phyloP scores from a whole-genome alignment of 208 protist species.

The Trypanosoma platydactyli region DNA sequence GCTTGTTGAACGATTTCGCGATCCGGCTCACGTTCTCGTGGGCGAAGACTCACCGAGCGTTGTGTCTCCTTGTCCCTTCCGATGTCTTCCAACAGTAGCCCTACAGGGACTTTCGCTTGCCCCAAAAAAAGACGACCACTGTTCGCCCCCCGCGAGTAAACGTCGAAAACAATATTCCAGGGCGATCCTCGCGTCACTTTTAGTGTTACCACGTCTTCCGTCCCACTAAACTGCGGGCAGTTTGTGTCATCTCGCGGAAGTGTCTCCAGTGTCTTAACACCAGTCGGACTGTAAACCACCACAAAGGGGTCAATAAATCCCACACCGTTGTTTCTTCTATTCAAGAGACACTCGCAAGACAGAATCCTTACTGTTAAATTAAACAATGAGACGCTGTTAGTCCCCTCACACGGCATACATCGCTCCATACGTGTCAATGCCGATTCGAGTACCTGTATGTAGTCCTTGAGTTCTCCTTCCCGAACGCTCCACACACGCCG shows the following conservation, averaged over 20 bases:
- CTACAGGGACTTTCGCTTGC: conserved; percentile 34
- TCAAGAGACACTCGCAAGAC: conserved; percentile 19
- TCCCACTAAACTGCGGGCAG: conserved; percentile 24
- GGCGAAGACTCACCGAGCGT: conserved; percentile 8
- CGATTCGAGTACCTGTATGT: conserved; percentile 21
- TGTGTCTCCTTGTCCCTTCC: neutral
- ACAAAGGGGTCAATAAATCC: conserved; percentile 36
- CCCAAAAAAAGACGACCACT: conserved; percentile 31
- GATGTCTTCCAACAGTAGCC: conserved; percentile 26
- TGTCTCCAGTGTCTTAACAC: conserved; percentile 29
- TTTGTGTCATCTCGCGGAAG: conserved; percentile 28
- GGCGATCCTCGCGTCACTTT: conserved; percentile 23
- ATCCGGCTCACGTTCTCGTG: conserved; percentile 29
- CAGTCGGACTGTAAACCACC: conserved; percentile 26
- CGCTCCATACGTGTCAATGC: conserved; percentile 26
- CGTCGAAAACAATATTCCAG: conserved; percentile 33
- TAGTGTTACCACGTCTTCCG: conserved; percentile 20
- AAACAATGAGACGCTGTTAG: conserved; percentile 16
- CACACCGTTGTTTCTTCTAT: conserved; percentile 25
- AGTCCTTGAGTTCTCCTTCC: conserved; percentile 25
- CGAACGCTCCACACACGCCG: conserved; percentile 6
- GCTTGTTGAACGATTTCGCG: conserved; percentile 7
- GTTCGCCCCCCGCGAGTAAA: conserved; percentile 26
- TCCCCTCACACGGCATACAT: conserved; percentile 6
- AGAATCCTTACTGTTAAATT: conserved; percentile 21